Percentiles rank a stretch among this genome's conserved stretches.
Evolutionary conservation across 495 filamentous ascomycete genomes (phyloP).

Genomic region (Podospora pseudoanserina): DNA sequence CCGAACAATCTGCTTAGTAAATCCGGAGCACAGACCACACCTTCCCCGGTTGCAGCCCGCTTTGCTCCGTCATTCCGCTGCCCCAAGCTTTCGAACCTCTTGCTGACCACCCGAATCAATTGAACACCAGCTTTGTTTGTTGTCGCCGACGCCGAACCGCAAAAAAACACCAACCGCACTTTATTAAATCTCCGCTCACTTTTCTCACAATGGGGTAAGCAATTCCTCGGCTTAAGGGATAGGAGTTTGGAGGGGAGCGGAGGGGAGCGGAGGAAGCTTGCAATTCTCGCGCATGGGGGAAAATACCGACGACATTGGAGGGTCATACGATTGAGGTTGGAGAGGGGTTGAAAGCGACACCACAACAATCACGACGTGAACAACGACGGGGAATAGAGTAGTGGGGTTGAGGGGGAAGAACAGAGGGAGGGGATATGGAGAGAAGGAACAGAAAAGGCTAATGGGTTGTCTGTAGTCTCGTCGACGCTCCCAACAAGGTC

Average conservation of each 20-base stretch:
- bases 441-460: constrained; percentile 8
- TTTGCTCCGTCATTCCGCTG: neutral
- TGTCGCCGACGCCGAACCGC: neutral
- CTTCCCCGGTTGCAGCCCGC: neutral
- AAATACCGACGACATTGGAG: neutral
- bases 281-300: constrained; percentile 7
- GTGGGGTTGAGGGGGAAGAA: neutral
- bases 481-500: constrained; percentile 84
- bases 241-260: neutral
- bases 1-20: constrained; percentile 6
- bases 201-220: constrained; percentile 27
- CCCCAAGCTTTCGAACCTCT: constrained; percentile 16
- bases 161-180: neutral
- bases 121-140: constrained; percentile 3
- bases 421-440: neutral
- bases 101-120: constrained; percentile 23
- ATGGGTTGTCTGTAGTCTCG: constrained; percentile 44
- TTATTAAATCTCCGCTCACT: constrained; percentile 13
- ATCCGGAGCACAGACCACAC: constrained; percentile 16
- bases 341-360: neutral
- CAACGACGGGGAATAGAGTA: neutral
- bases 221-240: neutral
- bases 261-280: neutral
- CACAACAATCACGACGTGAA: neutral
- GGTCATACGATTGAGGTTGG: constrained; percentile 4